phyloP scores from a whole-genome alignment of 164 flowering plant genomes.

The Tetrastigma voinierianum region DNA sequence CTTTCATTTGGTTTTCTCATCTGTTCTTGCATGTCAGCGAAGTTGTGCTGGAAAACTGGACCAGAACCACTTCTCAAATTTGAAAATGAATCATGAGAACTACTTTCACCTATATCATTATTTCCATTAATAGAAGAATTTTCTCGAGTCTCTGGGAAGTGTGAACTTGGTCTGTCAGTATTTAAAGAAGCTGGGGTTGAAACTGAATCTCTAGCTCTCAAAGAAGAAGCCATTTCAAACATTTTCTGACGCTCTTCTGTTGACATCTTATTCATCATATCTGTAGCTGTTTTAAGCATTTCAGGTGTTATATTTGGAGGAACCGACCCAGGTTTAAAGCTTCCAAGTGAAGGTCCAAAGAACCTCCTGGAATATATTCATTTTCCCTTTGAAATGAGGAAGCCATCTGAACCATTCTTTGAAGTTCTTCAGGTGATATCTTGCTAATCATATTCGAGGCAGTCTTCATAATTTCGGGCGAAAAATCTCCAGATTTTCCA shows the following conservation, averaged over 20 bases:
- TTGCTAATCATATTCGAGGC: slow-evolving; percentile 69
- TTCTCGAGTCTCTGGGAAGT: slow-evolving; percentile 21
- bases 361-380: slow-evolving; percentile 23
- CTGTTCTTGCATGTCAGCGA: slow-evolving; percentile 80
- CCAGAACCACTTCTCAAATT: slow-evolving; percentile 28
- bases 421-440: slow-evolving; percentile 86
- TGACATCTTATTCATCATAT: slow-evolving; percentile 82
- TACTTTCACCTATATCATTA: slow-evolving; percentile 42
- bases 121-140: slow-evolving; percentile 19
- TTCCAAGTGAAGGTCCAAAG: slow-evolving; percentile 15
- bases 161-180: slow-evolving; percentile 23
- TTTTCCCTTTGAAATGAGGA: slow-evolving; percentile 63
- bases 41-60: slow-evolving; percentile 42
- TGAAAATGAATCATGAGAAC: slow-evolving; percentile 31
- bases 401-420: slow-evolving; percentile 69
- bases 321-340: slow-evolving; percentile 36
- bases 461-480: slow-evolving; percentile 73
- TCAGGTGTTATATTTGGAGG: slow-evolving; percentile 73
- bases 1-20: slow-evolving; percentile 90
- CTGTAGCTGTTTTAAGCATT: slow-evolving; percentile 74
- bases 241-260: slow-evolving; percentile 75
- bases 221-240: slow-evolving; percentile 70
- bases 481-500: slow-evolving; percentile 49
- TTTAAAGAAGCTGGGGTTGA: slow-evolving; percentile 19
- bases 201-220: slow-evolving; percentile 43